phyloP scores from a whole-genome alignment of 345 rosid genomes.

The Populus alba region DNA sequence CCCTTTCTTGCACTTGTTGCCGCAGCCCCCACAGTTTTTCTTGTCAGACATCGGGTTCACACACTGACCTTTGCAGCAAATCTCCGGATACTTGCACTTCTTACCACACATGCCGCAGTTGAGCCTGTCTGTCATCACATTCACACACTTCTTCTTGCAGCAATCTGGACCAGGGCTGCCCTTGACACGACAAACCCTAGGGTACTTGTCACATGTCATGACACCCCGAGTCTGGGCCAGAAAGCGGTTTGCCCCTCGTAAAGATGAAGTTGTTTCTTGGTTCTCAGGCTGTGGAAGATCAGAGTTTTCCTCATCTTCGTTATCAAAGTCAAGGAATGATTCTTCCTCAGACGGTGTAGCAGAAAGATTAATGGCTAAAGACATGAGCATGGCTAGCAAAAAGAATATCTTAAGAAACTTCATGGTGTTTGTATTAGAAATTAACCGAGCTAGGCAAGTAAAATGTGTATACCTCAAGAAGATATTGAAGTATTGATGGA shows the following conservation, averaged over 20 bases:
- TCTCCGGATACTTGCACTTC: constrained; percentile 47
- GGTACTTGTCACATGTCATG: constrained; percentile 19
- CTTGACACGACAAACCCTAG: constrained; percentile 47
- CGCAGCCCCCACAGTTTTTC: constrained; percentile 59
- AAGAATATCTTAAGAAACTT: neutral
- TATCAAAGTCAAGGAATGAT: neutral
- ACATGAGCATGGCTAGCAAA: neutral
- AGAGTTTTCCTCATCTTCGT: neutral
- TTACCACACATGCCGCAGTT: constrained; percentile 60
- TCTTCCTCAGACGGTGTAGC: neutral
- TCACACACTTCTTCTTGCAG: constrained; percentile 59
- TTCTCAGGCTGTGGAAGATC: neutral
- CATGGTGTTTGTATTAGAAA: neutral
- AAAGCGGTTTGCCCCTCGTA: neutral
- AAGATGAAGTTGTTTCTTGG: neutral
- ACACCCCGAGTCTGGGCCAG: neutral
- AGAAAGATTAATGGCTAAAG: neutral
- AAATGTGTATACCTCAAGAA: neutral
- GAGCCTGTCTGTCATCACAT: constrained; percentile 31
- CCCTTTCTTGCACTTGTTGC: constrained; percentile 52
- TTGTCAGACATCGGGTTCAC: constrained; percentile 51
- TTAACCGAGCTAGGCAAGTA: neutral
- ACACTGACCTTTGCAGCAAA: constrained; percentile 59
- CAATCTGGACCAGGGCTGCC: constrained; percentile 58
- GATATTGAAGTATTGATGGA: neutral